Evolutionary conservation across 1,284 basidiomycete species (phyloP).

Genomic region (Peniophora sp.): DNA sequence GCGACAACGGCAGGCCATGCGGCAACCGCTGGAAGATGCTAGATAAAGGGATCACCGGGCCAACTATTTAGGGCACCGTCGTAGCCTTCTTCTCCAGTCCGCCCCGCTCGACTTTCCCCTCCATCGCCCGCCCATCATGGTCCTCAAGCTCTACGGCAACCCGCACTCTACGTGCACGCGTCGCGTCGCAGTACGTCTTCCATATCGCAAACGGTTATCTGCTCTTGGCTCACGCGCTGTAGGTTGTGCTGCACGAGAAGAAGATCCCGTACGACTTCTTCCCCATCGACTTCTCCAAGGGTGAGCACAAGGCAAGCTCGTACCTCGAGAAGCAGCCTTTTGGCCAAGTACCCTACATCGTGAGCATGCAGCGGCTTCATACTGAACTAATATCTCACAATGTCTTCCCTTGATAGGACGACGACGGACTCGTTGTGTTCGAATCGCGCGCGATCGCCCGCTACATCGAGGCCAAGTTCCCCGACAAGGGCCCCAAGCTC

Average conservation of each 20-base stretch:
- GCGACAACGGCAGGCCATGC: too few relatives aligned
- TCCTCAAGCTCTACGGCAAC: constrained; percentile 12
- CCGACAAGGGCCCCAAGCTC: constrained; percentile 16
- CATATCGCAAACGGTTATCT: too few relatives aligned
- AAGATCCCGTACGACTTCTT: constrained; percentile 15
- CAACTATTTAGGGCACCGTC: too few relatives aligned
- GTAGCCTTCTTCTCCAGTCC: too few relatives aligned
- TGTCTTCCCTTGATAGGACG: constrained; percentile 14
- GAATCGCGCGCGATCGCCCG: constrained; percentile 46
- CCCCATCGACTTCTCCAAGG: constrained; percentile 12
- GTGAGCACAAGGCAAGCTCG: constrained; percentile 15
- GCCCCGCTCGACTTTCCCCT: not conserved
- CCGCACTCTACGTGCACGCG: constrained; percentile 16
- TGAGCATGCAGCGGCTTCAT: not conserved
- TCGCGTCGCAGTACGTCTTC: constrained; percentile 12
- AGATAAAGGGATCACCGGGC: too few relatives aligned
- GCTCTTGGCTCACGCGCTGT: too few relatives aligned
- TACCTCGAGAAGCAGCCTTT: constrained; percentile 17
- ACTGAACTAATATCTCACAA: not conserved
- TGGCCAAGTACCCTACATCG: constrained; percentile 18
- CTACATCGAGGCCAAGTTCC: constrained; percentile 27
- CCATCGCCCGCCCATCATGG: constrained; percentile 6
- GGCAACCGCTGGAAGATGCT: too few relatives aligned
- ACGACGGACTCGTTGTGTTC: constrained; percentile 33
- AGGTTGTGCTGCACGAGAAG: constrained; percentile 12